Conservation (phyloP, 495 filamentous ascomycete species). For the Oidiodendron maius region DNA sequence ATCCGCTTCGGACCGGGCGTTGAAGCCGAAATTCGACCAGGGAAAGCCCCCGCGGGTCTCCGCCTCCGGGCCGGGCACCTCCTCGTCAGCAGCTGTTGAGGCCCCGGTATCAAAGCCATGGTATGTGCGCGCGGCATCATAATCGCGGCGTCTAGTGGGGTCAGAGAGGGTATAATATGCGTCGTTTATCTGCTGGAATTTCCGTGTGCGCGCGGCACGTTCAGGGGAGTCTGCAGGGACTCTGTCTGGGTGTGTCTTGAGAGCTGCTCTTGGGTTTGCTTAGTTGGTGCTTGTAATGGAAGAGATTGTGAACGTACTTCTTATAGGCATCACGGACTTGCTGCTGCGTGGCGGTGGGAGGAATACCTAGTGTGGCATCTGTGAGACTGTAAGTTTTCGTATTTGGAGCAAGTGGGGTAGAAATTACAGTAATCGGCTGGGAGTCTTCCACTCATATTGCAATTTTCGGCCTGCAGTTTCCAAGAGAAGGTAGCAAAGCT, state of each 20-base stretch:
- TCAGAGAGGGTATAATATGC: slow-evolving; percentile 96
- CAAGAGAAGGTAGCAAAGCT: too few relatives aligned
- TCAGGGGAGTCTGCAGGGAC: slow-evolving; percentile 82
- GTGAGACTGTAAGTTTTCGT: slow-evolving; percentile 5
- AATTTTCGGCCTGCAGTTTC: background rate
- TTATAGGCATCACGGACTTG: slow-evolving; percentile 97
- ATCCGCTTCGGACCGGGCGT: slow-evolving; percentile 34
- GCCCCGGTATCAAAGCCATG: slow-evolving; percentile 35
- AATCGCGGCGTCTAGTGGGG: slow-evolving; percentile 70
- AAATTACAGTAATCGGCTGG: slow-evolving; percentile 50
- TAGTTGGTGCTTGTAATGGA: slow-evolving; percentile 3
- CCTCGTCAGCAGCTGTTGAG: slow-evolving; percentile 45
- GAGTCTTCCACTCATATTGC: slow-evolving; percentile 35
- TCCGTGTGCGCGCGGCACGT: slow-evolving; percentile 71
- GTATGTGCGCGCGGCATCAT: slow-evolving; percentile 56
- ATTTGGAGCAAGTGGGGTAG: background rate
- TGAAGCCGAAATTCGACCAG: slow-evolving; percentile 59
- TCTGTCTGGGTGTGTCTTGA: slow-evolving; percentile 92
- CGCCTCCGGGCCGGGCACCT: slow-evolving; percentile 39
- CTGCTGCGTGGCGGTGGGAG: slow-evolving; percentile 65
- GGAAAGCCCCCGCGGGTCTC: slow-evolving; percentile 35
- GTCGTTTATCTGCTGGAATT: slow-evolving; percentile 95
- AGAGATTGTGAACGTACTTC: slow-evolving; percentile 40
- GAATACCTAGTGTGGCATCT: slow-evolving; percentile 69
- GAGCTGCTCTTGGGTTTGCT: slow-evolving; percentile 60